Base-by-base conservation (phyloP, 805 yeast species). In the Candida loeiensis region DNA sequence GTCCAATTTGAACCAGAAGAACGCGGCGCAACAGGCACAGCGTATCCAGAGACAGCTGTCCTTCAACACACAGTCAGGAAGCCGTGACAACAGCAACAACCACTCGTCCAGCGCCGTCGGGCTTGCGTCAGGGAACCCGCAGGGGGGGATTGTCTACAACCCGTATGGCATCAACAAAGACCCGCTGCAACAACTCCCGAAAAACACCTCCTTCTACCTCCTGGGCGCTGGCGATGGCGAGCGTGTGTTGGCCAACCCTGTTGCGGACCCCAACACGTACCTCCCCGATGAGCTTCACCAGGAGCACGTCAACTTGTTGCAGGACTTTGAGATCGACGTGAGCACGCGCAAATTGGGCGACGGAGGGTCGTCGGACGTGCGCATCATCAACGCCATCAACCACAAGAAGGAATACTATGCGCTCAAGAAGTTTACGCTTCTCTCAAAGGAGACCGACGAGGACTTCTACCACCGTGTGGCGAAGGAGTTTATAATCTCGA, bases 331-430 rank as follows among this genome's bases (percentile, higher is more conserved):
- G 30, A 61, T 66, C 26, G 73, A 67, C 37, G 66, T 53, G 16
- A 43, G 52, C 29, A 32, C 42, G 14, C 71, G 73, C 39, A 74
- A 71, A 34, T 57, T 85, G 37, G 93, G 90, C 2, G 76, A 73
- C 40, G 93, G 95, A 35, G 90, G 90, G 3, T 76, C 85, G 2
- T 76, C 87, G 4, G 75, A 76, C 36, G 89, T 85, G 15, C 66
- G 81, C 40, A 52, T 65, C 36, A 62, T 69, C 37, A 58, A 61
- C 40, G 59, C 67, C 19, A 42, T 53, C 14, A 41, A 55, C 31
- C 63, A 67, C 48, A 74, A 73, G 41, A 69, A 69, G 40, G 69
- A 71, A 42, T 47, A 70, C 4, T 82, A 62, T 58, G 91, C 91
- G 0, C 66, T 84, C 53, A 85, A 85, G 58, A 77, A 77, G 53